Base-by-base conservation (phyloP, 2,329 filamentous ascomycete genomes). In the Chrysosphaeria jannelii region DNA sequence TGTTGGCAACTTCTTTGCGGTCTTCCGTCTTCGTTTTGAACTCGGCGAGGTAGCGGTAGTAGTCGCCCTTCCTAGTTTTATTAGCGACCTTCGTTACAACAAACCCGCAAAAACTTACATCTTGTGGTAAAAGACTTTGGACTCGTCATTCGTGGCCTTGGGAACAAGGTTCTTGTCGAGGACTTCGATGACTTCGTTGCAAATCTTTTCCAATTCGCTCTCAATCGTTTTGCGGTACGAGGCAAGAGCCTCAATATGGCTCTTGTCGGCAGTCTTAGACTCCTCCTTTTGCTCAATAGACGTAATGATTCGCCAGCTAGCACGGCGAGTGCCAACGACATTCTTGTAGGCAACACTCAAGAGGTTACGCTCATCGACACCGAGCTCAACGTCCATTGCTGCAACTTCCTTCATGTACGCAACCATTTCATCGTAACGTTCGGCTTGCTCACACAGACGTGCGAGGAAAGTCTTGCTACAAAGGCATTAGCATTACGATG, bases 351-450 rank as follows among this genome's bases (percentile, higher is more conserved):
- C 81, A 42, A 93, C 85, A 35, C 76, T 90, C 36, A 97, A 69
- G 34, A 97, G 72, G 57, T 93, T 93, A 51, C 81, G 76, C 68
- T 97, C 85, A 50, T 93, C 81, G 39, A 93, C 81, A 34, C 66
- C 69, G 42, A 81, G 68, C 51, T 79, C 72, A 40, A 61, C 59
- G 37, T 58, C 62, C 38, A 68, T 48, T 57, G 90, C 88, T 51
- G 81, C 81, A 42, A 93, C 81, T 70, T 91, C 78, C 75, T 93
- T 93, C 85, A 93, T 93, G 60, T 81, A 91, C 46, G 68, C 78
- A 40, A 93, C 81, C 81, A 93, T 93, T 57, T 93, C 85, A 81
- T 97, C 81, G 57, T 97, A 97, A 47, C 81, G 81, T 65, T 93
- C 85, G 48, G 85, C 85, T 68, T 97, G 85, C 74, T 93, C 85